Conservation (phyloP, 441 rosid species). For the Bocquillonia castaneifolia region DNA sequence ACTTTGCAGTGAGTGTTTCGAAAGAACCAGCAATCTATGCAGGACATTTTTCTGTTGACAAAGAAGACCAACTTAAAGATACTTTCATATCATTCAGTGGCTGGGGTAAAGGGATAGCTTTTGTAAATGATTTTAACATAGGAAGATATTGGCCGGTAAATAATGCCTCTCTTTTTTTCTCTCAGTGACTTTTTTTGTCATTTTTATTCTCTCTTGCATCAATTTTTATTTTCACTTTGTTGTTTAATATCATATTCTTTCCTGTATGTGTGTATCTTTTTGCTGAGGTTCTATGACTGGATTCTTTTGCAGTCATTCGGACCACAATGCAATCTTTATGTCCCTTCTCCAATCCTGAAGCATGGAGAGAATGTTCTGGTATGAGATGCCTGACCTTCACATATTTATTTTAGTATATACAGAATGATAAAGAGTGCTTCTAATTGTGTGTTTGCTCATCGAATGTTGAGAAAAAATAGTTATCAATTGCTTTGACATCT, state of each 20-base stretch:
- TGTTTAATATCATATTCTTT: background rate
- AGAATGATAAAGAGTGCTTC: background rate
- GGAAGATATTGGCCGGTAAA: conserved; percentile 97
- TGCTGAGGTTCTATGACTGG: background rate
- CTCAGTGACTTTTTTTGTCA: background rate
- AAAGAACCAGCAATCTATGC: conserved; percentile 62
- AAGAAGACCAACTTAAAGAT: conserved; percentile 48
- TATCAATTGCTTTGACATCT: background rate
- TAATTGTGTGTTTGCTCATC: background rate
- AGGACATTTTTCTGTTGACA: conserved; percentile 51
- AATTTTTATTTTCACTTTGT: background rate
- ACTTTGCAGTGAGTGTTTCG: conserved; percentile 42
- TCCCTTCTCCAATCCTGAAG: conserved; percentile 76
- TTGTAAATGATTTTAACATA: conserved; percentile 69
- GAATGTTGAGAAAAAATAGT: background rate
- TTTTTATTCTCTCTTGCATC: background rate
- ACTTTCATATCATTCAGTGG: conserved; percentile 72
- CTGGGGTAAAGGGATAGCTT: conserved; percentile 88
- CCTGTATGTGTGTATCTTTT: background rate
- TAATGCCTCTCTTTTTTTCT: conserved; percentile 2
- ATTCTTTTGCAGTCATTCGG: conserved; percentile 55
- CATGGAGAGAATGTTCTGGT: conserved; percentile 71
- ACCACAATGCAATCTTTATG: conserved; percentile 80
- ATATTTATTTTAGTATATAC: background rate
- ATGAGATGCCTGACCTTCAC: conserved; percentile 21